These are phyloP conservation scores for Botrytis squamosa DNA, from an alignment of 2,329 filamentous ascomycete genomes.

Conservation along the genomic window DNA sequence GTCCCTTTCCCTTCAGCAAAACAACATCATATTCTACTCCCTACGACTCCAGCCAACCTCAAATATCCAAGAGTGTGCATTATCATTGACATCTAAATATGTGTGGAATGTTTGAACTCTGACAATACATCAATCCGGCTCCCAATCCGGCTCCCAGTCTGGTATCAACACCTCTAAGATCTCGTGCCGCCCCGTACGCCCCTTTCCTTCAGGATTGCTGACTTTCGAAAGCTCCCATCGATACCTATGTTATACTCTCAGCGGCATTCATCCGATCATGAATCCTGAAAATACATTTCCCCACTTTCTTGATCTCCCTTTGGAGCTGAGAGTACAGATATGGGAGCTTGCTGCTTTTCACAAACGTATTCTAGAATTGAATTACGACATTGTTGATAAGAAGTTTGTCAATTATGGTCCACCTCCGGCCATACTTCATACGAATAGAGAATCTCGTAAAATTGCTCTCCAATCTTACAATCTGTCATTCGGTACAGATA, in stretches of 20 bases:
- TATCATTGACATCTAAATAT: not conserved
- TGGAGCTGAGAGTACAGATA: constrained; percentile 8
- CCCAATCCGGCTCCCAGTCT: too few relatives aligned
- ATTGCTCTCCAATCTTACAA: constrained; percentile 14
- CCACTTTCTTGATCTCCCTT: not conserved
- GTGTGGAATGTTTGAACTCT: not conserved
- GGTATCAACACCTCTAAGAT: not conserved
- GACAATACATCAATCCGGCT: not conserved
- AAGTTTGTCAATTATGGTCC: constrained; percentile 5
- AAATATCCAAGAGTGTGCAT: not conserved
- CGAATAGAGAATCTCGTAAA: constrained; percentile 21
- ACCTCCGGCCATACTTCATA: constrained; percentile 21
- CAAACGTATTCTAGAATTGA: constrained; percentile 16
- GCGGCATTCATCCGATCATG: not conserved
- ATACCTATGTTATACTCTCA: not conserved
- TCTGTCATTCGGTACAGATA: constrained; percentile 19
- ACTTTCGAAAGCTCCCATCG: constrained; percentile 1
- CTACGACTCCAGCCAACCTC: not conserved
- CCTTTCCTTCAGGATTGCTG: not conserved
- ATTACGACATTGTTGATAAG: constrained; percentile 16
- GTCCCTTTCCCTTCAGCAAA: not conserved
- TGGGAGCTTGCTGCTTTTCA: constrained; percentile 10
- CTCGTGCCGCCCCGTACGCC: not conserved
- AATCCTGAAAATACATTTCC: not conserved
- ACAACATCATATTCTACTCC: not conserved